A percentile compares a stretch with the other conserved stretches of the same genome.
Conservation (phyloP, 108 stramenopile species). For the Nitzschia sp. region DNA sequence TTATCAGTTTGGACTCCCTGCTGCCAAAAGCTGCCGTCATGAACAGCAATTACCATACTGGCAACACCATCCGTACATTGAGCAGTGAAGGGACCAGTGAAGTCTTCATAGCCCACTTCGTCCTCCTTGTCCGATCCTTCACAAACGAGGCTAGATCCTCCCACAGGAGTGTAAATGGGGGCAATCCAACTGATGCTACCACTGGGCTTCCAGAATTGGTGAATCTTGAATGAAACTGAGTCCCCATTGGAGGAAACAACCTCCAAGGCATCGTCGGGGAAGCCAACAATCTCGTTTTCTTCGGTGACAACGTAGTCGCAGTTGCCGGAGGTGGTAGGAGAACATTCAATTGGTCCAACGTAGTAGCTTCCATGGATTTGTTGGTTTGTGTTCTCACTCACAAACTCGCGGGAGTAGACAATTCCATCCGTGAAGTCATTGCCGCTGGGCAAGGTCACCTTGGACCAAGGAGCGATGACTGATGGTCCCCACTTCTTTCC, state of each 20-base stretch:
- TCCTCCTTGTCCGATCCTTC: not conserved
- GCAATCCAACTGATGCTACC: not conserved
- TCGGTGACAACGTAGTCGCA: too few relatives aligned
- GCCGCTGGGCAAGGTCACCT: conserved; percentile 6
- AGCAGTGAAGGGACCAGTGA: not conserved
- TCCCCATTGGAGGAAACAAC: too few relatives aligned
- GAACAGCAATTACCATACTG: not conserved
- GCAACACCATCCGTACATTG: not conserved
- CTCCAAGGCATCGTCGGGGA: too few relatives aligned
- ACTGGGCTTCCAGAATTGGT: not conserved
- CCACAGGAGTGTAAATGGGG: not conserved
- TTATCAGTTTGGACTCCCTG: too few relatives aligned
- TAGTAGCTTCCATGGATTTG: conserved; percentile 6
- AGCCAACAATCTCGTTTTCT: too few relatives aligned
- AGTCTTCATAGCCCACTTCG: not conserved
- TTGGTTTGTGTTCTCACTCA: not conserved
- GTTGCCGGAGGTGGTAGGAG: not conserved
- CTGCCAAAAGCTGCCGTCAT: not conserved
- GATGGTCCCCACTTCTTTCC: conserved; percentile 28
- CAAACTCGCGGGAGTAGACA: conserved; percentile 13
- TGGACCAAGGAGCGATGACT: conserved; percentile 31
- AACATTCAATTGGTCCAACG: not conserved
- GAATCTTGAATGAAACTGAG: not conserved
- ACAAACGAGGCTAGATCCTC: not conserved
- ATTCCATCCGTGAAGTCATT: conserved; percentile 24